Evolutionary conservation across 1,139 yeast genomes (phyloP), one percentile per base, ranked within the genome.

Genomic region (Scheffersomyces illinoinensis): DNA sequence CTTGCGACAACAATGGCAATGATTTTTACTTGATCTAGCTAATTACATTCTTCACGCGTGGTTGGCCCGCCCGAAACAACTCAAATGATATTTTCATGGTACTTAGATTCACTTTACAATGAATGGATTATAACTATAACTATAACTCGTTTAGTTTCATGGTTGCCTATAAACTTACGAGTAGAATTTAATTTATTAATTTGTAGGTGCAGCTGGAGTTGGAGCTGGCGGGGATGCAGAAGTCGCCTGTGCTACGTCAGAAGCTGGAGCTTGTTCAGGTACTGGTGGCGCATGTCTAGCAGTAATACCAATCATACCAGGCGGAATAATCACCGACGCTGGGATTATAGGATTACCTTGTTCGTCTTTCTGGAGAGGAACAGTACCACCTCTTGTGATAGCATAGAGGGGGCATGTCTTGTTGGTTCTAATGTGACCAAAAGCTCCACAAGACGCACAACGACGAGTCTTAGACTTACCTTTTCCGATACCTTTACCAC

Each of bases 381-480:
- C n/a, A 48, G 51, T 48, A 5, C 74, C 75, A 0, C 75, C 75
- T 55, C 68, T 67, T 7, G 80, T 74, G 61, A 78, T 81, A 54
- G 69, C 65, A 63, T 77, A 93, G 82, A 93, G 81, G n/a, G 98
- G 98, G 75, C 98, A 93, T 0, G 91, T 77, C 71, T 89, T 89
- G 72, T 92, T 93, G 10, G 98, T 93, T 69, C 96, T 83, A 63
- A 93, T 95, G 72, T 95, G 99, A 0, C 98, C 99, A 66, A 90
- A 84, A 3, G 95, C 96, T 33, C 98, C 98, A 81, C 98, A 95
- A 1, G 96, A 90, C 5, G 96, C 93, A 76, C 98, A 95, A 68
- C 92, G 85, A 70, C 98, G 81, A 7, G 91, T 88, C 1, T 91
- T 91, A 58, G 93, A 87, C 70, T 91, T 91, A 8, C 90, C 90